A percentile compares a stretch with the other conserved stretches of the same genome.
Evolutionary conservation across 164 flowering plant species (phyloP).

Genomic region (Magnolia kwangsiensis): DNA sequence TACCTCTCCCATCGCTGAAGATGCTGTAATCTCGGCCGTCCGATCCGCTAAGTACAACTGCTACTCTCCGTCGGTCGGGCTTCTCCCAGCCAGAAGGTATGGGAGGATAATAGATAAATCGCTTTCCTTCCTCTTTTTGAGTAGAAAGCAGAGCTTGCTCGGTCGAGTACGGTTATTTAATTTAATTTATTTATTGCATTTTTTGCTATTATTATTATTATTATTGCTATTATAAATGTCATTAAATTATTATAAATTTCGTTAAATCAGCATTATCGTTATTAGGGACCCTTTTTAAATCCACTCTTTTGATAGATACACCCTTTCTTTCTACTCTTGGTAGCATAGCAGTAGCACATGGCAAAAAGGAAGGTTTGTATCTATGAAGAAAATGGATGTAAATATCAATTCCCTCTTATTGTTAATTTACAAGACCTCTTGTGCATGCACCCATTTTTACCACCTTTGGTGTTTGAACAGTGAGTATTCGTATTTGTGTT

Average conservation of each 20-base stretch:
- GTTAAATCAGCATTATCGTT: no score
- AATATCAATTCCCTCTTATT: no score
- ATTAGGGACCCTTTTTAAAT: no score
- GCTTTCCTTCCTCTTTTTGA: background rate
- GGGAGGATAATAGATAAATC: background rate
- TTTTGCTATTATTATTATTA: background rate
- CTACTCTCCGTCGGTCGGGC: slow-evolving; percentile 22
- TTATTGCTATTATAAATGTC: background rate
- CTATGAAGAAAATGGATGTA: no score
- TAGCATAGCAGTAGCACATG: no score
- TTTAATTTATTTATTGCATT: background rate
- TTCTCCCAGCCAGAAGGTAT: slow-evolving; percentile 24
- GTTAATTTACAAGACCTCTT: no score
- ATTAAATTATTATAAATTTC: background rate
- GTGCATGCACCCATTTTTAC: no score
- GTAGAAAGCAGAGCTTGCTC: background rate
- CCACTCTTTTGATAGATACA: no score
- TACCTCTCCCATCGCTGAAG: slow-evolving; percentile 25
- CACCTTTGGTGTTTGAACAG: no score
- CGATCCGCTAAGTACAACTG: slow-evolving; percentile 28
- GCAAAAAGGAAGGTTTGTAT: no score
- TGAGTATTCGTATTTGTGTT: no score
- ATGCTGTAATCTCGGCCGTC: slow-evolving; percentile 31
- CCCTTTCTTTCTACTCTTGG: no score
- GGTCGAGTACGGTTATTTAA: background rate